These are phyloP conservation scores for Russula vinacea DNA, from an alignment of 768 basidiomycete genomes.

Conservation along the genomic window DNA sequence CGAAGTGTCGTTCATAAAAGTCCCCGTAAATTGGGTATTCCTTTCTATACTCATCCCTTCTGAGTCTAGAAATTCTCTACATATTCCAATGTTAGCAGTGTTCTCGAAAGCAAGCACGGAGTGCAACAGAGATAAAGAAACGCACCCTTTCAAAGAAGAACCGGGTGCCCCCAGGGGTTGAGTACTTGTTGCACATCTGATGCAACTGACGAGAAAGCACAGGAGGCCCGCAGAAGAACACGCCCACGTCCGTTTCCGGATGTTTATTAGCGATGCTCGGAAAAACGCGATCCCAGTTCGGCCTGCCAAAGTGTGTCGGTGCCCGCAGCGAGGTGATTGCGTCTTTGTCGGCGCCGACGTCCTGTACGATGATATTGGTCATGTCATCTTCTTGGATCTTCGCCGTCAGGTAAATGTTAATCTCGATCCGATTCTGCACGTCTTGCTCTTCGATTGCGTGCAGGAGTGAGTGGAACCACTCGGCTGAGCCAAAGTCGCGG, in stretches of 20 bases:
- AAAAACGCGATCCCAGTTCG: conserved; percentile 81
- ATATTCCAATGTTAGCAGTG: background rate
- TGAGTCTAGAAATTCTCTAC: conserved; percentile 21
- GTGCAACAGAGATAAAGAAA: background rate
- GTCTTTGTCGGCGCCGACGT: conserved; percentile 91
- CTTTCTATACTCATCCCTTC: background rate
- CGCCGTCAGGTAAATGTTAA: conserved; percentile 90
- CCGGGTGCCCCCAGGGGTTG: conserved; percentile 66
- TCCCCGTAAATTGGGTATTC: too few relatives aligned
- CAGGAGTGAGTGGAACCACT: conserved; percentile 93
- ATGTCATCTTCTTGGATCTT: conserved; percentile 90
- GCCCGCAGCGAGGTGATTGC: conserved; percentile 85
- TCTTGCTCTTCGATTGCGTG: conserved; percentile 95
- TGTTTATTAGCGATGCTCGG: conserved; percentile 75
- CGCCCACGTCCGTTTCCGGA: conserved; percentile 84
- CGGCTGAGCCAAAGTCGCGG: conserved; percentile 83
- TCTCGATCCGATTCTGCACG: conserved; percentile 79
- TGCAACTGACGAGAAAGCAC: conserved; percentile 70
- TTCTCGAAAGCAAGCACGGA: background rate
- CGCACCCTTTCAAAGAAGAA: conserved; percentile 88
- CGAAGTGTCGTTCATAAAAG: background rate
- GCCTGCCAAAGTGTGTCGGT: conserved; percentile 90
- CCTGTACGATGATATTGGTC: conserved; percentile 90
- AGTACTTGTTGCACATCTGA: conserved; percentile 81
- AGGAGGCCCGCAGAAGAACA: conserved; percentile 89